Conservation (phyloP, 257 asterid species). For the Osmanthus fragrans region DNA sequence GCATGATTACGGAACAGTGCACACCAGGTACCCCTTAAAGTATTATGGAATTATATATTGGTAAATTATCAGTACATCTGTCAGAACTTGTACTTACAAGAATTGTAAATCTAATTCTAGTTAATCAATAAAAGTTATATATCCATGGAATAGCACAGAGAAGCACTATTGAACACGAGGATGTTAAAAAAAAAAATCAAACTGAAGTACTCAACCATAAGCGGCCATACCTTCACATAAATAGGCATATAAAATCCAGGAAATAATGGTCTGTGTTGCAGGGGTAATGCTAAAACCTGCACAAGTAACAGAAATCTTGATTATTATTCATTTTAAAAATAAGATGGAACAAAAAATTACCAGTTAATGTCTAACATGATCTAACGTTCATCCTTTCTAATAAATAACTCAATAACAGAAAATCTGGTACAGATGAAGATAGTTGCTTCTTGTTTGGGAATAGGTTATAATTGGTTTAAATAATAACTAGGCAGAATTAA, state of each 20-base stretch:
- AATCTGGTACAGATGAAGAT: not conserved
- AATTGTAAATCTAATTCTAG: not conserved
- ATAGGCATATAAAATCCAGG: slow-evolving; percentile 98
- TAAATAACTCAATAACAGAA: slow-evolving; percentile 1
- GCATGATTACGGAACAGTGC: not conserved
- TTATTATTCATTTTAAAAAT: not conserved
- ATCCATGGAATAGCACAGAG: not conserved
- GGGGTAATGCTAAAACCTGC: slow-evolving; percentile 75
- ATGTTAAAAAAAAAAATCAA: not conserved
- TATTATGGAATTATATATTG: not conserved
- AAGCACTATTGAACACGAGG: not conserved
- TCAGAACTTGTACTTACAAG: slow-evolving; percentile 5
- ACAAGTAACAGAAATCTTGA: slow-evolving; percentile 21
- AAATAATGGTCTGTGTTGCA: slow-evolving; percentile 75
- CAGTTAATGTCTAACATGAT: slow-evolving; percentile 8
- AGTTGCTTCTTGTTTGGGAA: too few species aligned
- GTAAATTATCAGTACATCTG: not conserved
- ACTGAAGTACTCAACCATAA: slow-evolving; percentile 8
- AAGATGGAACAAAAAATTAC: not conserved
- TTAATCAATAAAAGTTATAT: not conserved
- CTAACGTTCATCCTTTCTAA: not conserved
- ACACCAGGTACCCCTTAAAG: not conserved
- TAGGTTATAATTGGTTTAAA: too few species aligned
- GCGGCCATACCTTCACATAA: slow-evolving; percentile 76
- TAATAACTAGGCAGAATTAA: too few species aligned